phyloP scores from a whole-genome alignment of 23 red algal species.

The Pyropia yezoensis region DNA sequence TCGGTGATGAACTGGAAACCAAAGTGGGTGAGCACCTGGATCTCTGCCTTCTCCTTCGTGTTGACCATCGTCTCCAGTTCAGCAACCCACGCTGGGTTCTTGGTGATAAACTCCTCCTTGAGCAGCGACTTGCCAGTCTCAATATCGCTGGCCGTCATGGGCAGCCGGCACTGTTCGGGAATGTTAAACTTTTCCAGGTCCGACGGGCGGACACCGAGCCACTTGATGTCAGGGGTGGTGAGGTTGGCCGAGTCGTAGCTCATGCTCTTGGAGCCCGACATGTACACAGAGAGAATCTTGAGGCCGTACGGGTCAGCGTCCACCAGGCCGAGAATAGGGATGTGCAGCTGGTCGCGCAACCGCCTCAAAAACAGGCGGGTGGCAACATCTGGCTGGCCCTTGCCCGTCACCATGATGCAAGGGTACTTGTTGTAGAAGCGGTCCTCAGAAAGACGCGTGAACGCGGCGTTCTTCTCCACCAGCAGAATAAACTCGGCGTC shows the following conservation, averaged over 20 bases:
- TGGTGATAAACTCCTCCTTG: constrained; percentile 89
- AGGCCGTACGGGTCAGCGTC: constrained; percentile 91
- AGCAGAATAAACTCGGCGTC: constrained; percentile 86
- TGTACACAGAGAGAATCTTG: constrained; percentile 91
- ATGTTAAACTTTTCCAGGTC: constrained; percentile 81
- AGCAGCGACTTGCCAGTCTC: constrained; percentile 92
- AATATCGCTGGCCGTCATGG: constrained; percentile 83
- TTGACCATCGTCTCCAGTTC: constrained; percentile 94
- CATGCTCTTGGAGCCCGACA: constrained; percentile 94
- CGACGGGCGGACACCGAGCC: constrained; percentile 79
- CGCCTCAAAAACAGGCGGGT: constrained; percentile 75
- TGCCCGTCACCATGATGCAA: constrained; percentile 90
- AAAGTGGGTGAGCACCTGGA: constrained; percentile 84
- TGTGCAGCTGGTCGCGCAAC: constrained; percentile 37
- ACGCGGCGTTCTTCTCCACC: constrained; percentile 92
- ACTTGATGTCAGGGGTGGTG: constrained; percentile 93
- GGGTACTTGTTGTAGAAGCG: constrained; percentile 82
- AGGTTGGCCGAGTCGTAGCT: constrained; percentile 93
- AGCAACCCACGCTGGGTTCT: constrained; percentile 66
- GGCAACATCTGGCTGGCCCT: constrained; percentile 89
- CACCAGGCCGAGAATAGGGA: constrained; percentile 87
- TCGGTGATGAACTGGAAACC: constrained; percentile 91
- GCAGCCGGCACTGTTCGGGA: constrained; percentile 83
- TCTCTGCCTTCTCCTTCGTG: constrained; percentile 87
- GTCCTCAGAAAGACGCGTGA: constrained; percentile 90